Evolutionary conservation across 768 basidiomycete species (phyloP), one percentile per base, ranked within the genome.

Genomic region (Steccherinum ochraceum): DNA sequence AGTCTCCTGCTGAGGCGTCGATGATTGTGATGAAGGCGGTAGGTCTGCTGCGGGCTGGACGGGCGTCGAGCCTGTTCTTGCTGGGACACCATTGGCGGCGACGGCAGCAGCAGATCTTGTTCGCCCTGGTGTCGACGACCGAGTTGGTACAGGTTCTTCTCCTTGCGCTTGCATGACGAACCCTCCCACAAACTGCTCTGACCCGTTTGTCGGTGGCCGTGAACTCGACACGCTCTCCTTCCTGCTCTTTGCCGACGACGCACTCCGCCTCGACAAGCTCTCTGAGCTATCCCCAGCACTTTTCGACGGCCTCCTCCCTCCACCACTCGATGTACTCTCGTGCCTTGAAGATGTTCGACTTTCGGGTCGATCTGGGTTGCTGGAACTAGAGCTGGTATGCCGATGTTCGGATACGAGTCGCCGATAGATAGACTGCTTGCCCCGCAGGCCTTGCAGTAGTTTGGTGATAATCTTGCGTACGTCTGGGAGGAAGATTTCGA

Each of bases 391-490:
- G 2, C 70, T 67, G 52, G 73, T 72, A 48, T 77, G 75, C 51
- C 75, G 73, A 51, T 78, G 75, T 53, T 87, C 83, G 24, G 83
- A 79, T 23, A 84, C 76, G 52, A 86, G 78, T 57, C 81, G 79
- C 20, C 92, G 83, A 67, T 95, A 96, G 56, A 84, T 75, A 35
- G 87, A 83, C 68, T 99, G 95, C 67, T 97, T 97, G 45, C 72
- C 79, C 46, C 94, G 87, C n/a, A 99, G 75, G 12, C 94, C 95
- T 60, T 93, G 88, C 24, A 99, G 69, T n/a, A 99, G 75, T 62
- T 80, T 84, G 27, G 93, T 94, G 63, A 98, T 97, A 63, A 96
- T 95, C 60, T 78, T 77, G 48, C 95, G 85, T 44, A 99, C 94
- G 56, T 79, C 81, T 21, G 95, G 95, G 3, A 97, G 82, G 69